These are phyloP conservation scores for Wickerhamomyces mucosus DNA, from an alignment of 805 yeast genomes.

Conservation along the genomic window DNA sequence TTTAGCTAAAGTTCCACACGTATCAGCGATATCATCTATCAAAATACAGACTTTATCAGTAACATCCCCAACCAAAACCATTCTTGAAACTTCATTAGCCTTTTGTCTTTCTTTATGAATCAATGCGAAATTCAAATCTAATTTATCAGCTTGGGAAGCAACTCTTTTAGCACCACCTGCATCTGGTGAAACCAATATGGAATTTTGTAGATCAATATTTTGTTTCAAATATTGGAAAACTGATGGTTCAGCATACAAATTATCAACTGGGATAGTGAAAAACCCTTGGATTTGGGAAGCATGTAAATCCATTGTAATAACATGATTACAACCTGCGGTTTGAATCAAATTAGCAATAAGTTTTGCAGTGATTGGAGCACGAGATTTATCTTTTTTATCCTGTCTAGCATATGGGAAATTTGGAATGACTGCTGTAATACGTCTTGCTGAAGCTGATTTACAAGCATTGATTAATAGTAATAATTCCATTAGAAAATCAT, in stretches of 20 bases:
- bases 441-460: conserved; percentile 89
- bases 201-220: conserved; percentile 41
- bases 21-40: conserved; percentile 97
- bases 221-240: conserved; percentile 75
- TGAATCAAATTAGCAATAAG: conserved; percentile 84
- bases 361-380: conserved; percentile 96
- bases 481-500: conserved; percentile 81
- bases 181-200: conserved; percentile 90
- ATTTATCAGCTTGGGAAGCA: conserved; percentile 84
- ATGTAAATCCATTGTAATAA: conserved; percentile 93
- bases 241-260: conserved; percentile 89
- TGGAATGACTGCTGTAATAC: conserved; percentile 91
- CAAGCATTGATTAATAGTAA: conserved; percentile 90
- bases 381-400: conserved; percentile 89
- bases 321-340: conserved; percentile 93
- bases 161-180: conserved; percentile 99
- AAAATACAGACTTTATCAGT: conserved; percentile 70
- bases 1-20: conserved; percentile 93
- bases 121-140: conserved; percentile 88
- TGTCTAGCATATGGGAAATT: conserved; percentile 96
- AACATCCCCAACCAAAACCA: conserved; percentile 97
- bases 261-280: conserved; percentile 91
- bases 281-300: conserved; percentile 98
- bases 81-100: conserved; percentile 89
- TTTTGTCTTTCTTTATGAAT: conserved; percentile 93